A percentile compares a stretch with the other conserved stretches of the same genome.
Conservation (phyloP, 345 rosid species). For the Citrus medica region DNA sequence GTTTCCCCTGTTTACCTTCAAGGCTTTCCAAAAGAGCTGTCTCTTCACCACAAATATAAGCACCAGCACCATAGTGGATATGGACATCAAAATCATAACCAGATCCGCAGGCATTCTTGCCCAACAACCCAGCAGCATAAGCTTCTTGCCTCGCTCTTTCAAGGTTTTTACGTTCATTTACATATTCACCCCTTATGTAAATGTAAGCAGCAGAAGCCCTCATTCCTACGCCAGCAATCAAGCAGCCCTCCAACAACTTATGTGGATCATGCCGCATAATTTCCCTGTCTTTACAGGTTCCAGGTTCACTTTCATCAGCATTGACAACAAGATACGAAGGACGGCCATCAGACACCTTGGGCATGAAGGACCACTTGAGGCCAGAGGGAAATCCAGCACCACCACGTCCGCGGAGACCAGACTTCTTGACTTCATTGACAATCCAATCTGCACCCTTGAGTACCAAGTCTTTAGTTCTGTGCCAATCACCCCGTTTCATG, state of each 20-base stretch:
- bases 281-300: conserved; percentile 98
- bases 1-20: conserved; percentile 97
- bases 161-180: conserved; percentile 75
- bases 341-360: conserved; percentile 94
- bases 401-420: conserved; percentile 97
- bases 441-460: conserved; percentile 98
- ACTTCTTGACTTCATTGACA: conserved; percentile 85
- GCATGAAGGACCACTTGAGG: conserved; percentile 99
- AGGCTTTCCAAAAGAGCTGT: conserved; percentile 96
- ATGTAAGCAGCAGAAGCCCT: conserved; percentile 96
- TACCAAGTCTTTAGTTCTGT: conserved; percentile 94
- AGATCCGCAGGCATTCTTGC: conserved; percentile 97
- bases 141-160: conserved; percentile 92
- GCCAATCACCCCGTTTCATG: conserved; percentile 93
- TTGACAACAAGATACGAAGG: conserved; percentile 97
- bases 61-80: conserved; percentile 97
- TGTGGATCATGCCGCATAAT: conserved; percentile 99
- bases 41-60: conserved; percentile 98
- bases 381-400: conserved; percentile 99
- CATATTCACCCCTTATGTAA: conserved; percentile 96
- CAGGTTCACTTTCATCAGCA: conserved; percentile 99
- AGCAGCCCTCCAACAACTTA: conserved; percentile 92
- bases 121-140: conserved; percentile 84
- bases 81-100: conserved; percentile 97
- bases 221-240: conserved; percentile 99